These are phyloP conservation scores for Volutella citrinella DNA, from an alignment of 2,329 filamentous ascomycete species.

Conservation along the genomic window DNA sequence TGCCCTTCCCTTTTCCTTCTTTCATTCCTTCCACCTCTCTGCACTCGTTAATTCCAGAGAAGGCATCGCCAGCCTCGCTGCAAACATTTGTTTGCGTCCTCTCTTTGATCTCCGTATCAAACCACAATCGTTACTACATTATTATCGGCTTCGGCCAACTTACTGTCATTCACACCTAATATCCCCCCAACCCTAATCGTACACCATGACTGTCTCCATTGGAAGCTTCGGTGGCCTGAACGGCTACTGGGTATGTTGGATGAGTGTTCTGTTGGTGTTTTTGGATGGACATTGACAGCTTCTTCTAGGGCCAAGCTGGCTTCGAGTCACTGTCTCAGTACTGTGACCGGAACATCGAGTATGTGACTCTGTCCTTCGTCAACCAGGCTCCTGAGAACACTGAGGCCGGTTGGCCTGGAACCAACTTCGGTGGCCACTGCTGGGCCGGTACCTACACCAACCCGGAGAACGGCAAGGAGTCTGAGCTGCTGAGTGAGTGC, in stretches of 20 bases:
- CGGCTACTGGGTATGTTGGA: constrained; percentile 40
- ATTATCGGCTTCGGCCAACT: constrained; percentile 32
- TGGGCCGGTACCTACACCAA: constrained; percentile 24
- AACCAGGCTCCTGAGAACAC: constrained; percentile 36
- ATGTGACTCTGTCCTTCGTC: constrained; percentile 37
- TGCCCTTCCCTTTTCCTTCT: constrained; percentile 4
- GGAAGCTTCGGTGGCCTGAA: constrained; percentile 32
- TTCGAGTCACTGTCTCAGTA: constrained; percentile 30
- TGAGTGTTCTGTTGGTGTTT: too few relatives aligned
- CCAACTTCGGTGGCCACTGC: constrained; percentile 40
- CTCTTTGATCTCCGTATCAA: constrained; percentile 34
- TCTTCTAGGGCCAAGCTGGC: constrained; percentile 35
- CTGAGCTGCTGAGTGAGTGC: constrained; percentile 35
- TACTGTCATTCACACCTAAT: constrained; percentile 29
- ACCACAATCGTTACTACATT: too few relatives aligned
- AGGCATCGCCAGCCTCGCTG: constrained; percentile 26
- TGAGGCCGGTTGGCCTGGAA: constrained; percentile 33
- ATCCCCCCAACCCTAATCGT: constrained; percentile 6
- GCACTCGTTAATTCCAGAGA: too few relatives aligned
- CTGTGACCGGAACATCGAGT: constrained; percentile 36
- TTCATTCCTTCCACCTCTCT: constrained; percentile 1
- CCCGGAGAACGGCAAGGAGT: constrained; percentile 16
- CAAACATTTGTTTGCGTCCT: constrained; percentile 38
- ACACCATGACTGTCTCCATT: constrained; percentile 23
- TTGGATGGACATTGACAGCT: too few relatives aligned